phyloP scores from a whole-genome alignment of 2,329 filamentous ascomycete genomes.

The Dothideomycetes sp. region DNA sequence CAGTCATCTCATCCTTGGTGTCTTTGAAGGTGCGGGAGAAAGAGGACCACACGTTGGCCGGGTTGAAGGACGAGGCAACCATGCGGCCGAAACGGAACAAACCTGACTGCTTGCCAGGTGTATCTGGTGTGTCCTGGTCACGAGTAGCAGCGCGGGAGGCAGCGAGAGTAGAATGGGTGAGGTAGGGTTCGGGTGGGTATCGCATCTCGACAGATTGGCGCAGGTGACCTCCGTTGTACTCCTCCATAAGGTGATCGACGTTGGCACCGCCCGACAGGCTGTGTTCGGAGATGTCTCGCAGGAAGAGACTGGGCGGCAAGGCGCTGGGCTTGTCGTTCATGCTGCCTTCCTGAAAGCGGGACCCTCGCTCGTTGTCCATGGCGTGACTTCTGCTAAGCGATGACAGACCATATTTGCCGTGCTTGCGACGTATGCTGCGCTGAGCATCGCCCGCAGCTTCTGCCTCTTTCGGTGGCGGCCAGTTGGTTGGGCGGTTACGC shows the following conservation, averaged over 20 bases:
- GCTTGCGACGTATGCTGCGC: constrained; percentile 22
- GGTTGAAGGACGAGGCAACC: constrained; percentile 43
- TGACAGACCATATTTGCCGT: constrained; percentile 21
- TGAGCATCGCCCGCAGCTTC: constrained; percentile 14
- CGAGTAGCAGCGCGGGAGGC: no score
- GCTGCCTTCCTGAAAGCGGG: constrained; percentile 63
- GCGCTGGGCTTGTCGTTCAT: constrained; percentile 74
- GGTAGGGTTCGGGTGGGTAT: neutral
- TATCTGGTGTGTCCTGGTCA: neutral
- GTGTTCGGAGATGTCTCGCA: constrained; percentile 27
- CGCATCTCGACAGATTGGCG: neutral
- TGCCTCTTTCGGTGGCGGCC: constrained; percentile 12
- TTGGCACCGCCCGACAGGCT: constrained; percentile 13
- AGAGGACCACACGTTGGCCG: constrained; percentile 36
- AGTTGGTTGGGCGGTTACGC: constrained; percentile 9
- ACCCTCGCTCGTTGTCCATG: constrained; percentile 38
- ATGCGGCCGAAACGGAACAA: constrained; percentile 46
- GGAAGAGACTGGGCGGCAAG: constrained; percentile 57
- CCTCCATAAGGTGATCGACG: constrained; percentile 28
- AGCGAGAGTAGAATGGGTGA: neutral
- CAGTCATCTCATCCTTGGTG: constrained; percentile 29
- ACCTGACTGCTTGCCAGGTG: constrained; percentile 15
- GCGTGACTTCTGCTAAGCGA: constrained; percentile 23
- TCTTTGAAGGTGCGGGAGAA: constrained; percentile 33
- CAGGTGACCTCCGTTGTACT: constrained; percentile 18